Evolutionary conservation across 108 stramenopile genomes (phyloP), one percentile per base, ranked within the genome.

Genomic region (Schizochytrium sp.): DNA sequence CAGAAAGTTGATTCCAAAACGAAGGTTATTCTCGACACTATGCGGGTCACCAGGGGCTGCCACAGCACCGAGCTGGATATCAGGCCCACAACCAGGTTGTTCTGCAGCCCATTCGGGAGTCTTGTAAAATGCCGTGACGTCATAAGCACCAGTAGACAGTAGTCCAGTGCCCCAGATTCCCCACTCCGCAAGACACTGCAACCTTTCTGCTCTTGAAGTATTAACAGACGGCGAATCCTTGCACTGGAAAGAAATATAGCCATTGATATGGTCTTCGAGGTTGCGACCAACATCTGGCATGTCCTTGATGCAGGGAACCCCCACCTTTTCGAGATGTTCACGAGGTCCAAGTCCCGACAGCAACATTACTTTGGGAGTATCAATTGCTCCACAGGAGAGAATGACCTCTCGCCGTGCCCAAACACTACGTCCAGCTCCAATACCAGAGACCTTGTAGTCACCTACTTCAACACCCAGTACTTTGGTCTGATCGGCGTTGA

Each of bases 301-400:
- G 76, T 83, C 76, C 76, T 55, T 55, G 17, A 83, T 19, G 28
- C 76, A 83, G 50, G 50, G 49, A 10, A 83, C 28, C n/a, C 76
- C 76, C 0, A 38, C 5, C 28, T 83, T 10, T 28, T 83, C 76
- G 3, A 83, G 76, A 10, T 83, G 50, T 28, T 83, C 76, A 42
- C 76, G 76, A 7, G 76, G 76, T n/a, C 76, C 76, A 42, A 83
- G 47, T 13, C 76, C 76, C 50, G 76, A 83, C 15, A 83, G 76
- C 76, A 83, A 38, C 50, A 83, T 47, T 5, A 83, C 17, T 40
- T 83, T 49, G 53, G 76, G 76, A 0, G 76, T 55, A 53, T 83
- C 53, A 53, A 83, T 83, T 17, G 76, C 76, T 17, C 76, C 76
- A 42, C 76, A 49, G 47, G 28, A 83, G 76, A 83, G 17, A 83